A percentile compares a stretch with the other conserved stretches of the same genome.
phyloP scores from a whole-genome alignment of 306 rosid species.

The Canavalia gladiata region DNA sequence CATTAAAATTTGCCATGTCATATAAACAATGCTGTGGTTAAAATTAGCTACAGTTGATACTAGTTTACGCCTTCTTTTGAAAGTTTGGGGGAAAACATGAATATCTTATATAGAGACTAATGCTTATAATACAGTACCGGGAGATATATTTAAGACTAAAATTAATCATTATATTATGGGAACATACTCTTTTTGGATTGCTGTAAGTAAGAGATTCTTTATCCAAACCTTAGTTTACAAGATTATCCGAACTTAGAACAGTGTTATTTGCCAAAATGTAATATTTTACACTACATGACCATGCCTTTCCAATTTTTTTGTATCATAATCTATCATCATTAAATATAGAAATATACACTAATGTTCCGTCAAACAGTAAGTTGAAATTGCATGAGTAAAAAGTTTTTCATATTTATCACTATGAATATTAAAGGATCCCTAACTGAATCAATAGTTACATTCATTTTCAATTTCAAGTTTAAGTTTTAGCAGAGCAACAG shows the following conservation, averaged over 20 bases:
- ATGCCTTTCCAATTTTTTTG: not conserved
- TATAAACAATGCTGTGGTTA: no score
- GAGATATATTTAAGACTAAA: no score
- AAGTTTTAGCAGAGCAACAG: slow-evolving; percentile 9
- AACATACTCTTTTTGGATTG: no score
- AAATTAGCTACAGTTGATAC: no score
- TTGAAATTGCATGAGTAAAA: not conserved
- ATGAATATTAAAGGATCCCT: no score
- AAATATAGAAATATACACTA: not conserved
- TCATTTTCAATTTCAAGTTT: slow-evolving; percentile 28
- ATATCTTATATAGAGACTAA: no score
- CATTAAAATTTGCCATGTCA: no score
- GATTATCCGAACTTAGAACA: not conserved
- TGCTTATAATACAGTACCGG: no score
- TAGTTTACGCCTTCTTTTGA: no score
- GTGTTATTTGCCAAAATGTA: not conserved
- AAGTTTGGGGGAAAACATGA: no score
- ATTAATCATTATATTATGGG: no score
- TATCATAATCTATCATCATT: not conserved
- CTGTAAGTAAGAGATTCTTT: not conserved
- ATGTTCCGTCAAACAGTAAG: not conserved
- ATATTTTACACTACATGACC: not conserved
- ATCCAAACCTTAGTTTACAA: not conserved
- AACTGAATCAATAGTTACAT: not conserved
- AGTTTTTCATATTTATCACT: no score